These are phyloP conservation scores for Darksidea phi DNA, from an alignment of 495 filamentous ascomycete species.

Conservation along the genomic window DNA sequence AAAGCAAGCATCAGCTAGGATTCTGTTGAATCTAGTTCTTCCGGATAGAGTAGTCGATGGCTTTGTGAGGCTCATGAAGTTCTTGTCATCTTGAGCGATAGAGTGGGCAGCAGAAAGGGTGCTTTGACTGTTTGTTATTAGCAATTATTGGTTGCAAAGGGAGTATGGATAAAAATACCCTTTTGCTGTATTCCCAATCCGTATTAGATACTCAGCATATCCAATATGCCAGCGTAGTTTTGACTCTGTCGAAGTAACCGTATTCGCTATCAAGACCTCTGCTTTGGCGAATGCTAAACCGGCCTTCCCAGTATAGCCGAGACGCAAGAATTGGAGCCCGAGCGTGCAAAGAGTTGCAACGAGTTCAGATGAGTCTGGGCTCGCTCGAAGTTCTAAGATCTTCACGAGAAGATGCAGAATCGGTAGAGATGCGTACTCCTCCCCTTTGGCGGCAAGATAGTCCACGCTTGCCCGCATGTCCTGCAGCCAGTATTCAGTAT, in stretches of 20 bases:
- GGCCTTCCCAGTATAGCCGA: conserved; percentile 77
- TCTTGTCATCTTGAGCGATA: conserved; percentile 18
- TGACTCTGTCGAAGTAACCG: conserved; percentile 46
- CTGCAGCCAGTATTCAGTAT: conserved; percentile 56
- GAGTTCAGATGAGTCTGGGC: conserved; percentile 39
- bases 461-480: conserved; percentile 71
- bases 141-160: not conserved
- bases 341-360: conserved; percentile 60
- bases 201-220: conserved; percentile 70
- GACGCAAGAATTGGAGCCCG: conserved; percentile 68
- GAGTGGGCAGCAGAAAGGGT: conserved; percentile 16
- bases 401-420: conserved; percentile 52
- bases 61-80: conserved; percentile 28
- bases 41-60: conserved; percentile 25
- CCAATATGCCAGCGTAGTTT: conserved; percentile 63
- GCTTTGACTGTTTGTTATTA: conserved; percentile 24
- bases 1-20: conserved; percentile 54
- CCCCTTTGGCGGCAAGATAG: conserved; percentile 74
- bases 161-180: conserved; percentile 31
- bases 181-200: conserved; percentile 55
- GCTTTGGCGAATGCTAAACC: conserved; percentile 62
- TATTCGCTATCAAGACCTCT: conserved; percentile 46
- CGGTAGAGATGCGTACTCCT: conserved; percentile 45
- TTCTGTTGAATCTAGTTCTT: conserved; percentile 40
- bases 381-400: conserved; percentile 56